Evolutionary conservation across 805 yeast genomes (phyloP).

Genomic region (Barnettozyma sp.): DNA sequence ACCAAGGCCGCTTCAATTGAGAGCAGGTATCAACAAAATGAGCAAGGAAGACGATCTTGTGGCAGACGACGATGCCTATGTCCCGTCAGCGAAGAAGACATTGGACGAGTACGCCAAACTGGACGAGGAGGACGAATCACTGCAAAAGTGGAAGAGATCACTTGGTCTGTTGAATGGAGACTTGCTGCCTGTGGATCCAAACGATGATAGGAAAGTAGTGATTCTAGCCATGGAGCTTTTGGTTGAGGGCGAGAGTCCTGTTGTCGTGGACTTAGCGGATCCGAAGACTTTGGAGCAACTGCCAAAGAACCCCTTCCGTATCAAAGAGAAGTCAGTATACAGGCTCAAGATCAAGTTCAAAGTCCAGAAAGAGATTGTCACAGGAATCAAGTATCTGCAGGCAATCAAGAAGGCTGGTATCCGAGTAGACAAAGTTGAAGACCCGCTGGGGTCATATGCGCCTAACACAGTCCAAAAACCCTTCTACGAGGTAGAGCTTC

Average conservation of each 20-base stretch:
- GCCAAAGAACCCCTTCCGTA: slow-evolving; percentile 59
- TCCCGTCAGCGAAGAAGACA: slow-evolving; percentile 54
- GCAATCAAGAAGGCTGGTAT: slow-evolving; percentile 82
- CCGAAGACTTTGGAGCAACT: slow-evolving; percentile 48
- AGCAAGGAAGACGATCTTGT: slow-evolving; percentile 43
- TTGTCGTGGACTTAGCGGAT: slow-evolving; percentile 62
- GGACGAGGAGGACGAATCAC: slow-evolving; percentile 86
- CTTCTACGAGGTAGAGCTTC: slow-evolving; percentile 54
- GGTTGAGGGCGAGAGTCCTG: slow-evolving; percentile 64
- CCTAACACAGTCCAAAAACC: slow-evolving; percentile 83
- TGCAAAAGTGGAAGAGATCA: slow-evolving; percentile 87
- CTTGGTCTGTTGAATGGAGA: slow-evolving; percentile 62
- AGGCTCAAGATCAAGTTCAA: slow-evolving; percentile 68
- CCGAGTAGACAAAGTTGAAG: slow-evolving; percentile 77
- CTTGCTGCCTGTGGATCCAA: slow-evolving; percentile 60
- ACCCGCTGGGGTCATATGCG: slow-evolving; percentile 85
- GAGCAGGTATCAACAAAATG: slow-evolving; percentile 1
- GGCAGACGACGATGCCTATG: slow-evolving; percentile 58
- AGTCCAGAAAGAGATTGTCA: slow-evolving; percentile 84
- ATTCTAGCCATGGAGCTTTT: slow-evolving; percentile 66
- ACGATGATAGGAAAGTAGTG: slow-evolving; percentile 67
- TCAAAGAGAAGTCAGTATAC: slow-evolving; percentile 74
- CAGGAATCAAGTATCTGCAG: slow-evolving; percentile 84
- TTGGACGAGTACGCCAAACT: slow-evolving; percentile 74
- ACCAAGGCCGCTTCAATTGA: background rate